These are phyloP conservation scores for Tilletia caries DNA, from an alignment of 1,284 basidiomycete species.

Conservation along the genomic window DNA sequence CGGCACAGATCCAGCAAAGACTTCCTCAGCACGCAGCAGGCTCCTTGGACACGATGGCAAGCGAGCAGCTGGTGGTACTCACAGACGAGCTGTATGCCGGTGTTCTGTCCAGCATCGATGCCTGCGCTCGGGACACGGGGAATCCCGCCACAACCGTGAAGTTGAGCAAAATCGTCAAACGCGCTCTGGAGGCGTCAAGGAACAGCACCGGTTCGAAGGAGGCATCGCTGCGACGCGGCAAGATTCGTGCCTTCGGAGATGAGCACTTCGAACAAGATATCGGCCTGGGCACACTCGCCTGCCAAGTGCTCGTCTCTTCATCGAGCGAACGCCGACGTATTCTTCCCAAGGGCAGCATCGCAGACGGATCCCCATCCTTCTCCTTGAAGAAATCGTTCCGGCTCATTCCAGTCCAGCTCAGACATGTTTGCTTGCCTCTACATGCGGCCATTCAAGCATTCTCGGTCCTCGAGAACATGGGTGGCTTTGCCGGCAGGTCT, in stretches of 20 bases:
- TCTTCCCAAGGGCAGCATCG: background rate
- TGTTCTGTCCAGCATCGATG: no score
- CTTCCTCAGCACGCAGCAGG: no score
- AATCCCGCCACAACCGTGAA: no score
- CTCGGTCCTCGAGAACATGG: background rate
- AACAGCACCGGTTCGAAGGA: no score
- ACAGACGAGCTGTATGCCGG: no score
- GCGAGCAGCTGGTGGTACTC: no score
- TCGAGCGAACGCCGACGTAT: background rate
- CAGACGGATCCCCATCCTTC: background rate
- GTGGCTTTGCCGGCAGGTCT: no score
- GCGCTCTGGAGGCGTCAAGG: no score
- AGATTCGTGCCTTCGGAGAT: background rate
- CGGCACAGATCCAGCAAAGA: no score
- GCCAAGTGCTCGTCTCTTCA: background rate
- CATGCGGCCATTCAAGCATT: background rate
- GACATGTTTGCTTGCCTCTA: background rate
- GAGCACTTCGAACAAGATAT: background rate
- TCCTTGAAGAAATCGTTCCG: background rate
- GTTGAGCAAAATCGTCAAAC: no score
- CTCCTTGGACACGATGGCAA: no score
- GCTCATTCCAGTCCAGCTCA: background rate
- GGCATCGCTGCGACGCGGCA: background rate
- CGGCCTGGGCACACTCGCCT: slow-evolving; percentile 8
- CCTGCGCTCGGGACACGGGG: no score